Base-by-base conservation (phyloP, 257 asterid genomes). In the Craterostigma plantagineum region DNA sequence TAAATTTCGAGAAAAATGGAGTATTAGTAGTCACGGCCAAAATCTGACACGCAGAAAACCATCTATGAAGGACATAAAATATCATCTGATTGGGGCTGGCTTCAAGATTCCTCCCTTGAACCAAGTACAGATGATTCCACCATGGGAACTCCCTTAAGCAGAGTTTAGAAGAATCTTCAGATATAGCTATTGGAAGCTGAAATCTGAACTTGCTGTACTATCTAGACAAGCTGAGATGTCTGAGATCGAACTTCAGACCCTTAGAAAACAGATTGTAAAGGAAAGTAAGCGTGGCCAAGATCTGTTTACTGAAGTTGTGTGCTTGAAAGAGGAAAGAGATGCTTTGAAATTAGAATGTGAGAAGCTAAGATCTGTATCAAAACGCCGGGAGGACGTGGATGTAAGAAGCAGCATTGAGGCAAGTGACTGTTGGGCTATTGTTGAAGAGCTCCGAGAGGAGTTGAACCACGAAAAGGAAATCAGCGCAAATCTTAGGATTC, bases 191-290 rank as follows among this genome's bases (percentile, higher is more conserved):
- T 9, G 14, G 51, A 46, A 46, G 40, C 51, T 46, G 56, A 90
- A 59, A 75, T 54, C 77, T 3, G 95, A 87, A 41, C 53, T 79
- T 35, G 53, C 77, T 18, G 69, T 75, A 59, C 50, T 72, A 63
- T 60, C 92, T 1, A 77, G 99, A 59, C 94, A 80, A 40, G 83
- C 76, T 0, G 90, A 77, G 63, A 65, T 90, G 77, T 84, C 92
- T 0, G 94, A 84, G 18, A 49, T 90, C 61, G 99, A 90, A 70
- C 57, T 84, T 34, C 99, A 90, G 75, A 71, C 94, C 11, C 92
- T 90, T 30, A 85, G 96, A 27, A 90, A 77, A 62, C 99, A 90
- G 68, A 71, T 90, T 33, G 90, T 83, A 58, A 84, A 76, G 63
- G 99, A 90, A 63, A 73, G 77, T 69, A 71, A 68, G 68, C 65